These are phyloP conservation scores for Sphaceloma murrayae DNA, from an alignment of 2,329 filamentous ascomycete species.

Conservation along the genomic window DNA sequence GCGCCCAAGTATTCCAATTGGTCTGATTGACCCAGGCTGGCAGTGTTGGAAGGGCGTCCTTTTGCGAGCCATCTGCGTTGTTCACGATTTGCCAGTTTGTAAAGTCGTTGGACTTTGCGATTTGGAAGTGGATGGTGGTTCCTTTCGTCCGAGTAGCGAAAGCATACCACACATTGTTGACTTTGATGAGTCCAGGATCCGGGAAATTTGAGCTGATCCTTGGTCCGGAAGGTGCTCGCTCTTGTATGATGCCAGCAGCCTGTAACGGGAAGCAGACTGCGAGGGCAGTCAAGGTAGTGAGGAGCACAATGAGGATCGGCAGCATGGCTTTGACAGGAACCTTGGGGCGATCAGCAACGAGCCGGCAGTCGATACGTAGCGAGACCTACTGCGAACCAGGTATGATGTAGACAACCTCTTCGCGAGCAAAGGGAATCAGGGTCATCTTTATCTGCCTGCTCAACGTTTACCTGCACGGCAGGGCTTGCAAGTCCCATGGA, in stretches of 20 bases:
- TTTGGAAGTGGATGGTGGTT: conserved; percentile 42
- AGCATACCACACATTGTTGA: conserved; percentile 46
- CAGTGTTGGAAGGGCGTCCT: conserved; percentile 47
- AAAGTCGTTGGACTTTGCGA: conserved; percentile 43
- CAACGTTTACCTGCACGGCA: conserved; percentile 5
- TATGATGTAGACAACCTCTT: conserved; percentile 4
- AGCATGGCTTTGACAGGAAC: conserved; percentile 7
- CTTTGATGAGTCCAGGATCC: conserved; percentile 45
- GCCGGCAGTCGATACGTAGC: neutral
- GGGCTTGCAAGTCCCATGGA: conserved; percentile 3
- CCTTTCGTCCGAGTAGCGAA: conserved; percentile 40
- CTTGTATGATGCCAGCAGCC: conserved; percentile 3
- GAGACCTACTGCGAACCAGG: conserved; percentile 2
- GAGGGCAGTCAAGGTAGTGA: conserved; percentile 9
- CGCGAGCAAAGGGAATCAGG: neutral
- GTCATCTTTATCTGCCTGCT: conserved; percentile 7
- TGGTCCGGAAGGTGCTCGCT: conserved; percentile 15
- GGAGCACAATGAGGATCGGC: conserved; percentile 2
- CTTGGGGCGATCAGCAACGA: conserved; percentile 1
- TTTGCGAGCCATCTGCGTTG: conserved; percentile 28
- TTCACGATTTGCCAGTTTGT: conserved; percentile 40
- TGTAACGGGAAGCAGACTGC: conserved; percentile 3
- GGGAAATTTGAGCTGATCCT: conserved; percentile 18
- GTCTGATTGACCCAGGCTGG: conserved; percentile 45
- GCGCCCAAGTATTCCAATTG: conserved; percentile 50